phyloP scores from a whole-genome alignment of 2,329 filamentous ascomycete species.

The Fusarium chuoi region DNA sequence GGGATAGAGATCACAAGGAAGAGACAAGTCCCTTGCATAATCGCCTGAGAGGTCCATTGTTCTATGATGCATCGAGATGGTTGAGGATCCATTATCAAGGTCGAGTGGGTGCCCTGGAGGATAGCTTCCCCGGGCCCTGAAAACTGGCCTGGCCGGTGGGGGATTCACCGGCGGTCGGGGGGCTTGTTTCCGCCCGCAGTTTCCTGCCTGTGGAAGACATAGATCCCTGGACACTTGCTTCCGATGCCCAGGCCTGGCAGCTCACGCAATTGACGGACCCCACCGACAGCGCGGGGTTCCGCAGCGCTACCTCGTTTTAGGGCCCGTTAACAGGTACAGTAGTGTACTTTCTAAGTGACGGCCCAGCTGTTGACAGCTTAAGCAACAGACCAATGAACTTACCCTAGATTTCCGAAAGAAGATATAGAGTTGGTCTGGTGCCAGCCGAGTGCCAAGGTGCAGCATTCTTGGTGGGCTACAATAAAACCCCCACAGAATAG shows the following conservation, averaged over 20 bases:
- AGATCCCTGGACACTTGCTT: slow-evolving; percentile 5
- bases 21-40: slow-evolving; percentile 10
- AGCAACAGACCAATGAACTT: slow-evolving; percentile 18
- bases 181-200: neutral
- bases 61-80: neutral
- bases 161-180: neutral
- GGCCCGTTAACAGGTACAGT: slow-evolving; percentile 23
- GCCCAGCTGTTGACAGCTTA: slow-evolving; percentile 19
- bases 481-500: neutral
- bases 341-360: slow-evolving; percentile 4
- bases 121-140: slow-evolving; percentile 14
- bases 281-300: slow-evolving; percentile 40
- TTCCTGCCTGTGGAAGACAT: neutral
- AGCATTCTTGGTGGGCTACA: neutral
- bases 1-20: slow-evolving; percentile 3
- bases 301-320: slow-evolving; percentile 33
- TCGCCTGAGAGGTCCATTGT: neutral
- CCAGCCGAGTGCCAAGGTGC: neutral
- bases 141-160: neutral
- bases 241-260: neutral
- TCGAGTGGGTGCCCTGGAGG: slow-evolving; percentile 1
- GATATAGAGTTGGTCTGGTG: neutral
- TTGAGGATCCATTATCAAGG: neutral
- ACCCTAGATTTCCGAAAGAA: slow-evolving; percentile 19
- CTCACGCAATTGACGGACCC: slow-evolving; percentile 7